Evolutionary conservation across 139 green algal genomes (phyloP), one percentile per base, ranked within the genome.

Genomic region (Chlamydomonas applanata): DNA sequence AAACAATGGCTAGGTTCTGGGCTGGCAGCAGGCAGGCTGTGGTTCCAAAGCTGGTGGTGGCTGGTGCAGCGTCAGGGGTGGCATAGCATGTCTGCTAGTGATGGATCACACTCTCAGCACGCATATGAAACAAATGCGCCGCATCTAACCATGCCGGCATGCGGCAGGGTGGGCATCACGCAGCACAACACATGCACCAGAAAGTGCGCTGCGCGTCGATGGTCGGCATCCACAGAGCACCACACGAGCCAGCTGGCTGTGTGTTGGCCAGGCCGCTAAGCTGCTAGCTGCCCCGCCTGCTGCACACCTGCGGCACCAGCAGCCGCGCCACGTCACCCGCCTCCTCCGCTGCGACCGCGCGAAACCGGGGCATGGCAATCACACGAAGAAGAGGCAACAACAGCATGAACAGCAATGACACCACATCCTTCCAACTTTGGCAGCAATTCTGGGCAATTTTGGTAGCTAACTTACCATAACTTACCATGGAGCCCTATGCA

Each of bases 221-320:
- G 16, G 7, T 33, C 19, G 20, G 56, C 56, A 64, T 33, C 19
- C 16, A 25, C 17, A 25, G 7, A 33, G 19, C 22, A 33, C 56
- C 56, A 33, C 7, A 33, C 22, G 16, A 25, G 71, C 5, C 36
- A 49, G 56, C 71, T 60, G 59, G 52, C 69, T 19, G 56, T 54
- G 22, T 17, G 27, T 22, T 24, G 14, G 27, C 22, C 7, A 32
- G 1, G 73, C 62, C 36, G 68, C 56, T 19, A 57, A 56, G 30
- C 32, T 45, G 22, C 61, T 44, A 29, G 54, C 70, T 56, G 33
- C 73, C 46, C 4, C 89, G 84, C 33, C 97, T 88, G 13, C 80
- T 40, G 0, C 94, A 79, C 14, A 98, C 81, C n/a, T 83, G 78
- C 1, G 93, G 94, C 32, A 98, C 94, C 32, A 98, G 74, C 53